Evolutionary conservation across 371 early-diverging fungal genomes (phyloP).

Genomic region (Entomophthora muscae): DNA sequence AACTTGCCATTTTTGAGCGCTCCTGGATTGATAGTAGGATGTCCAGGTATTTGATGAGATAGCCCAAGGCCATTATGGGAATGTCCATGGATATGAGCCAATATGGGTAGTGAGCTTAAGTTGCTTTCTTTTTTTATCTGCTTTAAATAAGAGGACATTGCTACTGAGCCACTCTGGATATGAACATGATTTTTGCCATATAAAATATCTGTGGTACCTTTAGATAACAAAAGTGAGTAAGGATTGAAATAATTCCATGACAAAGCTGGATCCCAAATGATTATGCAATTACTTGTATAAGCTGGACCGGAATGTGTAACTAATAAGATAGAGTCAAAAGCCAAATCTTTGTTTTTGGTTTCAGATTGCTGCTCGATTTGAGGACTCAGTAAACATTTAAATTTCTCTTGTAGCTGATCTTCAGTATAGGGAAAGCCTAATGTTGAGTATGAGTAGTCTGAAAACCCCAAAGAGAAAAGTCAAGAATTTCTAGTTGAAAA

Average conservation of each 20-base stretch:
- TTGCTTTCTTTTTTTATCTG: neutral
- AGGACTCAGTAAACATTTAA: neutral
- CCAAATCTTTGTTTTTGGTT: neutral
- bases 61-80: neutral
- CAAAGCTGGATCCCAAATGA: neutral
- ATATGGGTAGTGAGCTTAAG: neutral
- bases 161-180: neutral
- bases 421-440: neutral
- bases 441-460: neutral
- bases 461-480: neutral
- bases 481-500: neutral
- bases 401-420: neutral
- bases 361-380: neutral
- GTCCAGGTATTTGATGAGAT: neutral
- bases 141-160: neutral
- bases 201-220: neutral
- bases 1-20: neutral
- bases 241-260: neutral
- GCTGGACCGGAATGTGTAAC: neutral
- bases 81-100: neutral
- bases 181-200: neutral
- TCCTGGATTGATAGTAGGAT: neutral
- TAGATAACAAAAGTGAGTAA: neutral
- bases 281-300: neutral
- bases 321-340: neutral